Percentiles rank a stretch among this genome's conserved stretches.
Evolutionary conservation across 2,329 filamentous ascomycete species (phyloP).

Genomic region (Volutella citrinella): DNA sequence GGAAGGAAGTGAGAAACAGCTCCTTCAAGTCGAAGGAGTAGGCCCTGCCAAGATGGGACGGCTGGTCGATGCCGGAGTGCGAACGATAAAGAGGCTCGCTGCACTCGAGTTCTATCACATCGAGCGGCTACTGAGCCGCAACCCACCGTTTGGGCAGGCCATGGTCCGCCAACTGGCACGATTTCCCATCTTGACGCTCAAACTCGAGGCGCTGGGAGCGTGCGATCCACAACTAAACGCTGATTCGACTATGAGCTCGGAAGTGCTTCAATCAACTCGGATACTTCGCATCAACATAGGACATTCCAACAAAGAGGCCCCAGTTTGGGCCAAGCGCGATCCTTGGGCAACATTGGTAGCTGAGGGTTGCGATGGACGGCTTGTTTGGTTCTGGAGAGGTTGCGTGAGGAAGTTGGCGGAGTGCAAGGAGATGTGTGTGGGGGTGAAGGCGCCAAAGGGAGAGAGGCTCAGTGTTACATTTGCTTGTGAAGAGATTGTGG

Average conservation of each 20-base stretch:
- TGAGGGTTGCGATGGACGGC: slow-evolving; percentile 48
- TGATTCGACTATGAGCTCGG: background rate
- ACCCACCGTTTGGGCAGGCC: slow-evolving; percentile 78
- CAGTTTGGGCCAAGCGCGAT: slow-evolving; percentile 59
- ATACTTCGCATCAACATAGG: slow-evolving; percentile 64
- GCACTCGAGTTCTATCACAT: slow-evolving; percentile 66
- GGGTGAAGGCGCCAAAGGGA: slow-evolving; percentile 48
- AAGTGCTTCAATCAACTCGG: slow-evolving; percentile 12
- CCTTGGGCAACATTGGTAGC: slow-evolving; percentile 73
- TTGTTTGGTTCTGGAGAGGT: slow-evolving; percentile 66
- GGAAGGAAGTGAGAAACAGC: slow-evolving; percentile 78
- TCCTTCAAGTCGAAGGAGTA: slow-evolving; percentile 79
- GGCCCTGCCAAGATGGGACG: slow-evolving; percentile 74
- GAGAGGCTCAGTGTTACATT: slow-evolving; percentile 65
- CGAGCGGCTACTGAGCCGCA: slow-evolving; percentile 72
- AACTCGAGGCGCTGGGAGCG: slow-evolving; percentile 30
- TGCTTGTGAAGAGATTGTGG: slow-evolving; percentile 82
- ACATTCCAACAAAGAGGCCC: slow-evolving; percentile 64
- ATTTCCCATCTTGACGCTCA: slow-evolving; percentile 62
- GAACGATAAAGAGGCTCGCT: slow-evolving; percentile 68
- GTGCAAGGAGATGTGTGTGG: slow-evolving; percentile 54
- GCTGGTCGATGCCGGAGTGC: slow-evolving; percentile 68
- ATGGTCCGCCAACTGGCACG: slow-evolving; percentile 60
- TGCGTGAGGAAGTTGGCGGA: slow-evolving; percentile 64
- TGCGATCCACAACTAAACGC: background rate